These are phyloP conservation scores for Juglanconis sp. DNA, from an alignment of 2,329 filamentous ascomycete genomes.

Conservation along the genomic window DNA sequence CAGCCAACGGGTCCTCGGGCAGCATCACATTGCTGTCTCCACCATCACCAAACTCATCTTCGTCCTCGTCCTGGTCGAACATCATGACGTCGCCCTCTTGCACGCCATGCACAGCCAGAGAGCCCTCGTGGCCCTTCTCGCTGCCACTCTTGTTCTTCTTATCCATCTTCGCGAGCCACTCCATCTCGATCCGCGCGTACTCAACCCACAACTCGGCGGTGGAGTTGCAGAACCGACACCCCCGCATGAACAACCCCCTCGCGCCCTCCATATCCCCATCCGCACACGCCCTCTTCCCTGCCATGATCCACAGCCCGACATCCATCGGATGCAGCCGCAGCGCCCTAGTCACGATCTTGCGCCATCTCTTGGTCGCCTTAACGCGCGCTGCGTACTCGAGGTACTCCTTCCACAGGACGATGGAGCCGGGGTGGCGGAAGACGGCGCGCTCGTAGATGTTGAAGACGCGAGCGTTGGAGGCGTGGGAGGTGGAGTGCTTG, in stretches of 20 bases:
- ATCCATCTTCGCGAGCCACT: slow-evolving; percentile 81
- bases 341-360: slow-evolving; percentile 62
- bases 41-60: slow-evolving; percentile 42
- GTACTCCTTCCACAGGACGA: slow-evolving; percentile 86
- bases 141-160: slow-evolving; percentile 66
- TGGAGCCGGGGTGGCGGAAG: slow-evolving; percentile 75
- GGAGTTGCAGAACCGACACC: slow-evolving; percentile 81
- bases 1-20: slow-evolving; percentile 41
- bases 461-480: slow-evolving; percentile 79
- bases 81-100: slow-evolving; percentile 42
- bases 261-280: slow-evolving; percentile 86
- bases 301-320: slow-evolving; percentile 80
- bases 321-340: slow-evolving; percentile 84
- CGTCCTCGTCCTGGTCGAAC: slow-evolving; percentile 48
- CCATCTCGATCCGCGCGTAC: slow-evolving; percentile 88
- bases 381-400: slow-evolving; percentile 73
- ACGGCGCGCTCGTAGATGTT: slow-evolving; percentile 86
- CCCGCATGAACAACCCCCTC: slow-evolving; percentile 80
- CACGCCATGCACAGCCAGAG: slow-evolving; percentile 28
- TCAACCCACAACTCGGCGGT: slow-evolving; percentile 78
- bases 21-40: slow-evolving; percentile 40
- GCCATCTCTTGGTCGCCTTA: slow-evolving; percentile 64
- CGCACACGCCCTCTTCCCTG: slow-evolving; percentile 71
- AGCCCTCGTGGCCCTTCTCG: slow-evolving; percentile 34
- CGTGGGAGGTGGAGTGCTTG: slow-evolving; percentile 63